Base-by-base conservation (phyloP, 345 rosid genomes). In the Microthlaspi erraticum region DNA sequence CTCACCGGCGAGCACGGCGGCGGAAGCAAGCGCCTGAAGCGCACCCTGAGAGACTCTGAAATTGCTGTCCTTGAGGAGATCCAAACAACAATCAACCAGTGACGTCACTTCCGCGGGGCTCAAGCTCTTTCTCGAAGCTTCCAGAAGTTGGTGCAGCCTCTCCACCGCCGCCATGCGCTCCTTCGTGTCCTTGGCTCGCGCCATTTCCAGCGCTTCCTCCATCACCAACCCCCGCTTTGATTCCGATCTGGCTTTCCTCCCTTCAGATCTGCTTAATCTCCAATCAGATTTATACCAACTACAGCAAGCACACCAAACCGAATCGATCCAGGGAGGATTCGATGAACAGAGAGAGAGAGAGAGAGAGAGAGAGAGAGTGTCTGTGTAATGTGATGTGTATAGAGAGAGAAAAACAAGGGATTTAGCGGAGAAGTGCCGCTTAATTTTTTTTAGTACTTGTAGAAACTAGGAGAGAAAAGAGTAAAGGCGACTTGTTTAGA, bases 81-180 rank as follows among this genome's bases (percentile, higher is more conserved):
- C 98, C 85, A 92, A 60, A 77, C 99, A 94, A 69, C 87, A 89
- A 62, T 94, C 99, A 13, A 94, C 96, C 1, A 94, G 88, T 44
- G 93, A 77, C 20, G 93, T 85, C 60, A 88, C 88, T 70, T 94
- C 99, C 19, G 98, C 37, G 8, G 88, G 73, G 59, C 80, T 81
- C 59, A 94, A 81, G 66, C 93, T 83, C 85, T 81, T 88, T 58
- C 93, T 69, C 59, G 91, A 87, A 71, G 92, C 89, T 81, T 94
- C 99, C 0, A 94, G 93, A 34, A 84, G 91, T 76, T 92, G 89
- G 80, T 88, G 88, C 8, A 94, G 86, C 12, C 96, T 82, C 81
- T 94, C 99, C 43, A 94, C 98, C 17, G 92, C 99, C 3, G 99
- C 99, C 99, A 94, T 94, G 79, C 99, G 81, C 87, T 92, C 99